Base-by-base conservation (phyloP, 495 filamentous ascomycete genomes). In the Talaromyces thailandensis region DNA sequence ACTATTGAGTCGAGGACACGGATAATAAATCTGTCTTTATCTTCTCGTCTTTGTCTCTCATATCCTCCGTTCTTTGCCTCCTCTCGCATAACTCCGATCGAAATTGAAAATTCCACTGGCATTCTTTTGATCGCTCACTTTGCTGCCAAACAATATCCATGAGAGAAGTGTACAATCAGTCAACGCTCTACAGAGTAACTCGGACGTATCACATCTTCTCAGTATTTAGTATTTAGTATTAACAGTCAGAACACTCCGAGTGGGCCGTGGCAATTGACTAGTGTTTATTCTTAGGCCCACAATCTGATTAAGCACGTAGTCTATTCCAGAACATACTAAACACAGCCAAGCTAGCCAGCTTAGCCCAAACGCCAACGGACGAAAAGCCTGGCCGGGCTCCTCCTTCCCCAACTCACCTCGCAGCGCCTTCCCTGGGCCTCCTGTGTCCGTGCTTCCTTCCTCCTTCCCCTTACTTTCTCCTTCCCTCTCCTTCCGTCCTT, bases 401-500 rank as follows among this genome's bases (percentile, higher is more conserved):
- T 55, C 51, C 51, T 55, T 55, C 51, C 51, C 51, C 51, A 55
- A 58, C 51, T 25, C 23, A 52, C 7, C 48, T 52, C 14, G 48
- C 52, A 9, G 52, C 23, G 26, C 52, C 52, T 56, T 26, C 51
- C 21, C 51, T 55, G 51, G 24, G 8, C 21, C 6, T 23, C 56
- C 18, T 31, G 57, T 24, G 29, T 43, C 63, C 45, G 63, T 56
- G 21, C 55, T 52, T 63, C 63, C 55, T 52, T 63, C 63, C 48
- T 60, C 51, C 24, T 40, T 60, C 45, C 28, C 58, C 48, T n/a
- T 62, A 6, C 52, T 55, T 56, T 40, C 45, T 61, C 11, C 28
- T 28, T 62, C 64, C 29, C 63, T 53, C 61, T 57, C 50, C n/a
- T 14, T 60, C 35, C 62, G 48, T 51, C 58, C 60, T 60, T 61